Conservation (phyloP, 1,284 basidiomycete species). For the Ustilago loliicola region DNA sequence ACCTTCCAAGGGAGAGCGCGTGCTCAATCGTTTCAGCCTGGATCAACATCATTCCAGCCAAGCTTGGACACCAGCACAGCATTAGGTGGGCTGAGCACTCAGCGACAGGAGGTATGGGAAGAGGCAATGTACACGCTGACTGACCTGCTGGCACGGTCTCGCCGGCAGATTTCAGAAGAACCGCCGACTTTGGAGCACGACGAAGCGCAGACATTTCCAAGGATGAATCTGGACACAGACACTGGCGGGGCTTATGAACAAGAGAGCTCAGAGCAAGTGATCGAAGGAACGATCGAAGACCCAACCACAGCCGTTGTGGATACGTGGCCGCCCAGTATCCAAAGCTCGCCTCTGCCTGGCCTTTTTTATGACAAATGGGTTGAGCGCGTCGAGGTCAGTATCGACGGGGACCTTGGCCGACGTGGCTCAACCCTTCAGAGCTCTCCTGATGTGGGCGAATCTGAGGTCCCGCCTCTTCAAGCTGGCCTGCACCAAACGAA, state of each 20-base stretch:
- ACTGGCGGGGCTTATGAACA: neutral
- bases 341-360: slow-evolving; percentile 23
- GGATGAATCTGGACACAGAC: neutral
- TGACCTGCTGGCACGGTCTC: slow-evolving; percentile 3
- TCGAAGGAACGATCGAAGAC: neutral
- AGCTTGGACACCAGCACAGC: neutral
- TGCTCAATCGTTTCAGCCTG: slow-evolving; percentile 21
- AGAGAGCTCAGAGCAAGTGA: neutral
- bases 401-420: slow-evolving; percentile 34
- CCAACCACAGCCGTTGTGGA: neutral
- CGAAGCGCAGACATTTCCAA: neutral
- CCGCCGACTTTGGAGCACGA: neutral
- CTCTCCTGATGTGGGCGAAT: no score
- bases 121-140: slow-evolving; percentile 24
- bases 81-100: neutral
- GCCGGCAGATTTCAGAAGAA: neutral
- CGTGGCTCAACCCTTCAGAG: slow-evolving; percentile 6
- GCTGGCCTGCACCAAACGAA: neutral
- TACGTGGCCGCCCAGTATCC: neutral
- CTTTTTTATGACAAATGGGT: slow-evolving; percentile 39
- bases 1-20: slow-evolving; percentile 27
- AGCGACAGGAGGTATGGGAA: slow-evolving; percentile 23
- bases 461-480: neutral
- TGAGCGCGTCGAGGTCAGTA: slow-evolving; percentile 17
- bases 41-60: neutral